These are phyloP conservation scores for Yamadazyma olivae DNA, from an alignment of 805 yeast genomes.

Conservation along the genomic window DNA sequence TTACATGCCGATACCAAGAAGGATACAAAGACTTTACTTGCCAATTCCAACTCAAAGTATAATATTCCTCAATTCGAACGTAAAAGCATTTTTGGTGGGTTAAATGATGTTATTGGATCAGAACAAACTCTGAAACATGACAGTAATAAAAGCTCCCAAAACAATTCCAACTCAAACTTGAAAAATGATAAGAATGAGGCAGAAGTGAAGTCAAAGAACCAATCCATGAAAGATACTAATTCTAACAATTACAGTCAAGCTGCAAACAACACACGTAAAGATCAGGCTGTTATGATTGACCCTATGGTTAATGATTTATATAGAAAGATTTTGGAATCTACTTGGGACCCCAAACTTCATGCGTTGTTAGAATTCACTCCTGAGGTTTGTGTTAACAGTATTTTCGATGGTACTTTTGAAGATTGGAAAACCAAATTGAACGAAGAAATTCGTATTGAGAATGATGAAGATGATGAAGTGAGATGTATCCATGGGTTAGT, in stretches of 20 bases:
- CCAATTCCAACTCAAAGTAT: conserved; percentile 36
- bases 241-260: not conserved
- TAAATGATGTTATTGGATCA: conserved; percentile 30
- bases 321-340: conserved; percentile 51
- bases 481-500: conserved; percentile 35
- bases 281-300: conserved; percentile 31
- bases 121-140: conserved; percentile 7
- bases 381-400: conserved; percentile 68
- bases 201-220: not conserved
- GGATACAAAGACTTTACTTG: not conserved
- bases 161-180: not conserved
- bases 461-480: conserved; percentile 17
- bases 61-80: conserved; percentile 40
- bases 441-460: conserved; percentile 13
- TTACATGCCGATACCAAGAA: conserved; percentile 4
- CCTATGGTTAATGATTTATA: conserved; percentile 51
- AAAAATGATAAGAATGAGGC: not conserved
- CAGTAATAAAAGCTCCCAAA: not conserved
- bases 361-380: conserved; percentile 57
- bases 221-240: not conserved
- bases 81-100: conserved; percentile 48
- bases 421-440: conserved; percentile 17
- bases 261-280: not conserved
- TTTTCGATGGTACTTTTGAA: conserved; percentile 49
- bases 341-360: conserved; percentile 56